These are phyloP conservation scores for Patellaria atrata DNA, from an alignment of 495 filamentous ascomycete species.

Conservation along the genomic window DNA sequence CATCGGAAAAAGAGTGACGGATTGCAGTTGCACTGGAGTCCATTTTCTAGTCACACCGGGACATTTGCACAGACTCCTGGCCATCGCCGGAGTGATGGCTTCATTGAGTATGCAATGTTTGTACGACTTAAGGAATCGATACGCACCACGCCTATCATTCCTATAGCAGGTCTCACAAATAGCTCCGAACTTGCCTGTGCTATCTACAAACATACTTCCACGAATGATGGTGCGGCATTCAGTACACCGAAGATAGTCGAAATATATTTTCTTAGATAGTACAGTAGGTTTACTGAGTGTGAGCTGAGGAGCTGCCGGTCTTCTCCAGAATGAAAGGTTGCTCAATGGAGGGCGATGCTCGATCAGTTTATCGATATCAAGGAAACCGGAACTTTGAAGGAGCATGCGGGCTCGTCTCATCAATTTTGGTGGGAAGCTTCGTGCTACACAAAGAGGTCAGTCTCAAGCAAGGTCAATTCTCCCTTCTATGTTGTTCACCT, in stretches of 20 bases:
- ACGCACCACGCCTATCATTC: conserved; percentile 9
- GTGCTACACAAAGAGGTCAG: conserved; percentile 5
- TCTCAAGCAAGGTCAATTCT: too few relatives aligned
- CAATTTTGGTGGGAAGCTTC: too few relatives aligned
- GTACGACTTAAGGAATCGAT: conserved; percentile 19
- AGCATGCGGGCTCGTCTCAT: conserved; percentile 17
- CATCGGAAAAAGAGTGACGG: conserved; percentile 18
- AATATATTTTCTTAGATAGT: too few relatives aligned
- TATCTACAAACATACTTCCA: conserved; percentile 23
- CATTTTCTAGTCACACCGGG: conserved; percentile 13
- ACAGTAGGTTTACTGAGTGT: conserved; percentile 15
- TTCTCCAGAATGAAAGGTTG: conserved; percentile 18
- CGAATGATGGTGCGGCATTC: conserved; percentile 19
- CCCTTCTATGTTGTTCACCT: too few relatives aligned
- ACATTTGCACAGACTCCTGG: conserved; percentile 22
- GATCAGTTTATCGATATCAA: conserved; percentile 30
- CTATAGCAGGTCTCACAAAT: conserved; percentile 12
- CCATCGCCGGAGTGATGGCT: conserved; percentile 11
- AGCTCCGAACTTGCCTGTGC: conserved; percentile 8
- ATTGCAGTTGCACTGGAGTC: conserved; percentile 3
- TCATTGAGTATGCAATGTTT: conserved; percentile 23
- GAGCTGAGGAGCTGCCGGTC: conserved; percentile 20
- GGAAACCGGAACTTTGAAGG: conserved; percentile 22
- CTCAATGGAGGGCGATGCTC: conserved; percentile 22
- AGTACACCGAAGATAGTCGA: conserved; percentile 16